Conservation (phyloP, 768 basidiomycete species). For the Nidularia sp. region DNA sequence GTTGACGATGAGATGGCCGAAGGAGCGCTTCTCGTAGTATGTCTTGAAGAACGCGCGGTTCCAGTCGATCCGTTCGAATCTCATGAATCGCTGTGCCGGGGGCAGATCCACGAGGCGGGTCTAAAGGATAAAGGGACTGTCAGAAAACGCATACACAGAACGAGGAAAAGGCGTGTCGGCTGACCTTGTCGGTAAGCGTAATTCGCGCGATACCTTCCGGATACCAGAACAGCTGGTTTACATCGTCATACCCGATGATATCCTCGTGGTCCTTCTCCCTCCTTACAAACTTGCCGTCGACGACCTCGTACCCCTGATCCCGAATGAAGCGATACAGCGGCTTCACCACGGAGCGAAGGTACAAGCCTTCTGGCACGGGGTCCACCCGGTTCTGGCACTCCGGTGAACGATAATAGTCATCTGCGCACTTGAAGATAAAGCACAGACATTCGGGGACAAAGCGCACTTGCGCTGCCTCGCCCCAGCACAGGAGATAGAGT, state of each 20-base stretch:
- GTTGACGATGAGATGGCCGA: slow-evolving; percentile 96
- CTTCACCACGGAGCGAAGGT: slow-evolving; percentile 85
- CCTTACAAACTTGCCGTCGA: slow-evolving; percentile 92
- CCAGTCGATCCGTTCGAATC: slow-evolving; percentile 97
- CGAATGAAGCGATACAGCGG: slow-evolving; percentile 95
- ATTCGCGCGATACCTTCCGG: slow-evolving; percentile 97
- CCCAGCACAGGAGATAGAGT: slow-evolving; percentile 94
- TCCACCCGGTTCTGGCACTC: slow-evolving; percentile 94
- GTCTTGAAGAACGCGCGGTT: slow-evolving; percentile 97
- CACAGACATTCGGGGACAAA: slow-evolving; percentile 96
- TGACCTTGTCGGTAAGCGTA: slow-evolving; percentile 81
- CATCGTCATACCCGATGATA: slow-evolving; percentile 98
- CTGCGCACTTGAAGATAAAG: slow-evolving; percentile 99
- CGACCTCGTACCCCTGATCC: slow-evolving; percentile 96
- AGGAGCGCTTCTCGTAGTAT: slow-evolving; percentile 95
- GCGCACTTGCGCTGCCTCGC: slow-evolving; percentile 95
- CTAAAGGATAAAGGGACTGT: slow-evolving; percentile 31
- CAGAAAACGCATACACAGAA: neutral
- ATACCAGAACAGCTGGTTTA: slow-evolving; percentile 99
- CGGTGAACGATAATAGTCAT: slow-evolving; percentile 98
- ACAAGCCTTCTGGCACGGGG: slow-evolving; percentile 93
- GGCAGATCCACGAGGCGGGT: slow-evolving; percentile 88
- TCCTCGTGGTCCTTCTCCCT: slow-evolving; percentile 89
- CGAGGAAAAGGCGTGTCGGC: slow-evolving; percentile 1
- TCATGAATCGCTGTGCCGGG: slow-evolving; percentile 92